Evolutionary conservation across 2,329 filamentous ascomycete genomes (phyloP).

Genomic region (Claviceps sp.): DNA sequence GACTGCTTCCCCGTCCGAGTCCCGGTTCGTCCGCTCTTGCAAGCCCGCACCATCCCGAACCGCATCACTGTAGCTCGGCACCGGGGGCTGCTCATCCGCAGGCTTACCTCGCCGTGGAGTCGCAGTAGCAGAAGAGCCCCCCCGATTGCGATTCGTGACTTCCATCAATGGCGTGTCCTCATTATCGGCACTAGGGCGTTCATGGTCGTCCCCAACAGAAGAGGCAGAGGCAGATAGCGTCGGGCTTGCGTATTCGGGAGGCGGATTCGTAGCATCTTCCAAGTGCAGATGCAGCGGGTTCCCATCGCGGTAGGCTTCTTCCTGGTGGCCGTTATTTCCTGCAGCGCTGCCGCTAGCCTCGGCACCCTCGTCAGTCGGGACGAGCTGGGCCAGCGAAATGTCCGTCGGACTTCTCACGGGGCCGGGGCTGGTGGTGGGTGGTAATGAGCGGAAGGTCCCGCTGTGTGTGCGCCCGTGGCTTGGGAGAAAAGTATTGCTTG

Average conservation of each 20-base stretch:
- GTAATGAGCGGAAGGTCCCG: constrained; percentile 61
- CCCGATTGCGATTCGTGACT: constrained; percentile 36
- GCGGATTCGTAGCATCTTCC: constrained; percentile 46
- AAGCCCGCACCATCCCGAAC: constrained; percentile 36
- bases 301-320: constrained; percentile 18
- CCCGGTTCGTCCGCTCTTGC: constrained; percentile 13
- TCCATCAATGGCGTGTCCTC: constrained; percentile 43
- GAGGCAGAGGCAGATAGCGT: constrained; percentile 38
- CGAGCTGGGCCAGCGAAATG: constrained; percentile 81
- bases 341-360: constrained; percentile 30
- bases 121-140: constrained; percentile 31
- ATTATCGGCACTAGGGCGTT: constrained; percentile 43
- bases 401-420: constrained; percentile 86
- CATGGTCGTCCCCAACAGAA: constrained; percentile 23
- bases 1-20: not conserved
- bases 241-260: constrained; percentile 60
- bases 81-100: constrained; percentile 38
- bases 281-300: constrained; percentile 27
- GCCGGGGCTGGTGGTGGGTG: constrained; percentile 76
- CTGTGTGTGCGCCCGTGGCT: constrained; percentile 63
- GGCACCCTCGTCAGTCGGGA: constrained; percentile 57
- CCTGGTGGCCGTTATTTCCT: constrained; percentile 6
- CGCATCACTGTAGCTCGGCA: constrained; percentile 73
- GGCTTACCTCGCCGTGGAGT: constrained; percentile 11
- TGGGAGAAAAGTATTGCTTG: constrained; percentile 38